Evolutionary conservation across 768 basidiomycete species (phyloP).

Genomic region (Trametes cingulata): DNA sequence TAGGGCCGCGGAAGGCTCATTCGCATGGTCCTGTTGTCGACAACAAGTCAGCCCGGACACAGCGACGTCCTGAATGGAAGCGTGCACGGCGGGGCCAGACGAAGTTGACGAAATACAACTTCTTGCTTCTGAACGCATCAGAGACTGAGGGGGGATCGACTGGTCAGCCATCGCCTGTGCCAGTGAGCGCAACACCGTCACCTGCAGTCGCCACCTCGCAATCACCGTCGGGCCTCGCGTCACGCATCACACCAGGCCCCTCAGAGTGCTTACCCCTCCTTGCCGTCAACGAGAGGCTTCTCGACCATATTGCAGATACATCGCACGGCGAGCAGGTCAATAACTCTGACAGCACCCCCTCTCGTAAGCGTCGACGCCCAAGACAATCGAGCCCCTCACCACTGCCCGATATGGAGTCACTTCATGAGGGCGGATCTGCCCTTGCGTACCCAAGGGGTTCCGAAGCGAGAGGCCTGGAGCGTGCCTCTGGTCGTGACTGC

Average conservation of each 20-base stretch:
- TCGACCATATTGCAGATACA: too few relatives aligned
- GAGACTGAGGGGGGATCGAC: not conserved
- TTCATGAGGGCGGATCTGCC: too few relatives aligned
- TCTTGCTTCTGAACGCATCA: not conserved
- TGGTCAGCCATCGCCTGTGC: not conserved
- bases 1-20: not conserved
- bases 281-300: too few relatives aligned
- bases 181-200: not conserved
- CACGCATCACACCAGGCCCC: not conserved
- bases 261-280: not conserved
- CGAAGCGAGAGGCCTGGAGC: too few relatives aligned
- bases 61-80: not conserved
- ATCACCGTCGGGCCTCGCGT: not conserved
- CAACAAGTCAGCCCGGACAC: not conserved
- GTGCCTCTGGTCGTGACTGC: too few relatives aligned
- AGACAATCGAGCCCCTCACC: too few relatives aligned
- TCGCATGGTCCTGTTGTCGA: not conserved
- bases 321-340: too few relatives aligned
- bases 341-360: too few relatives aligned
- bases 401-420: too few relatives aligned
- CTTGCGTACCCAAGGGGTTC: too few relatives aligned
- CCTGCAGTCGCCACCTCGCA: not conserved
- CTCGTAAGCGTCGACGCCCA: too few relatives aligned
- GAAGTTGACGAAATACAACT: not conserved
- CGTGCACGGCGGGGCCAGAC: not conserved